phyloP scores from a whole-genome alignment of 352 stramenopile species.

The Globisporangium echinulatum region DNA sequence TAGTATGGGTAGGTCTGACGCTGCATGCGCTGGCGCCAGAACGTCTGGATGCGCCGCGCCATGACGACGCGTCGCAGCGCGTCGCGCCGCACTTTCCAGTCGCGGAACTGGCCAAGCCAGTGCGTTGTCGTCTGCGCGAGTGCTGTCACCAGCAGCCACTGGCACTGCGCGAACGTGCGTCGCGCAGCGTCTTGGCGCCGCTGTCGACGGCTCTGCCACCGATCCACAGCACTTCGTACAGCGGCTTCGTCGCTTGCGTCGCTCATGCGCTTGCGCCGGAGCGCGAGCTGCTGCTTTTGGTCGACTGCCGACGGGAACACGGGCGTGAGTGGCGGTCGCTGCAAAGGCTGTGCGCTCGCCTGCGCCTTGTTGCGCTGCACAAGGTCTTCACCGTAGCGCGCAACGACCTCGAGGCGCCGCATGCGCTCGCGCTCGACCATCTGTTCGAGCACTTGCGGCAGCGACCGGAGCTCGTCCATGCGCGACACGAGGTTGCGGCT shows the following conservation, averaged over 20 bases:
- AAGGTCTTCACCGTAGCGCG: slow-evolving; percentile 40
- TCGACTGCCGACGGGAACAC: slow-evolving; percentile 51
- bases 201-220: slow-evolving; percentile 43
- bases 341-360: slow-evolving; percentile 24
- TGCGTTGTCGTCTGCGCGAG: slow-evolving; percentile 26
- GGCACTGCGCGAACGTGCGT: slow-evolving; percentile 36
- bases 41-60: slow-evolving; percentile 45
- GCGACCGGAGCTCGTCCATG: slow-evolving; percentile 45
- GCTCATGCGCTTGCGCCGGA: slow-evolving; percentile 45
- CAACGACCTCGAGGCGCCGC: slow-evolving; percentile 33
- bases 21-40: slow-evolving; percentile 35
- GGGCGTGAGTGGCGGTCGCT: slow-evolving; percentile 43
- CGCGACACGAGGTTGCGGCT: slow-evolving; percentile 43
- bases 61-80: slow-evolving; percentile 33
- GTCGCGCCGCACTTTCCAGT: slow-evolving; percentile 33
- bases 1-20: slow-evolving; percentile 19
- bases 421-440: slow-evolving; percentile 28
- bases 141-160: slow-evolving; percentile 47
- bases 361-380: slow-evolving; percentile 44
- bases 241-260: slow-evolving; percentile 35
- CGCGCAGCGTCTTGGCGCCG: slow-evolving; percentile 25
- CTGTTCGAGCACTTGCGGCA: slow-evolving; percentile 45
- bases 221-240: slow-evolving; percentile 29
- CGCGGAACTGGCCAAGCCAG: slow-evolving; percentile 37
- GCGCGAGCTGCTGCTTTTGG: slow-evolving; percentile 35